Evolutionary conservation across 495 filamentous ascomycete genomes (phyloP), one percentile per base, ranked within the genome.

Genomic region (Tricharina praecox): DNA sequence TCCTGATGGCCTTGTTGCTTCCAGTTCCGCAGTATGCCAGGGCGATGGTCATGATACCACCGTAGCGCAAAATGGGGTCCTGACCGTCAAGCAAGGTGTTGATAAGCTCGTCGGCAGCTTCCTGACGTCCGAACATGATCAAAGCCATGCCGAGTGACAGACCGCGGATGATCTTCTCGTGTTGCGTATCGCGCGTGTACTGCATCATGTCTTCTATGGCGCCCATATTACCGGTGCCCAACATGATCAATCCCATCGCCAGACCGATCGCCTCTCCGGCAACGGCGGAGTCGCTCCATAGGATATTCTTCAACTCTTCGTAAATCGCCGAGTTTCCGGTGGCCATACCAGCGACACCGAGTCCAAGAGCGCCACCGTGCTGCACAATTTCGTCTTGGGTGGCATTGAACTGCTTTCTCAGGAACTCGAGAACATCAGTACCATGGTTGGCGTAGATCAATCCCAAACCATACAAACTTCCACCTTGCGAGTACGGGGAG

Each of bases 401-500:
- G 30, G 77, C 76, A 51, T 76, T 81, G 66, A 99, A 95, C 64
- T 86, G 80, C 15, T 79, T 75, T 23, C 79, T 80, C 36, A 99
- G 80, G 56, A 88, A 85, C 25, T 88, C 81, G 24, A 96, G 68
- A 16, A 93, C 92, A 59, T 85, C 81, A 0, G 85, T 85, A 32
- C 90, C 92, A 56, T 99, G 92, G 63, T 99, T 99, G 49, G 87
- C 84, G 60, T 95, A 94, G 49, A 99, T 99, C 38, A 99, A 69
- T 50, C 92, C 92, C 49, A 95, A 81, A 0, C 88, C 92, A 56
- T 92, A 99, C 9, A 99, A 73, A 19, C 86, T 87, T 48, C 92
- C 92, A 58, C 92, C 92, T 55, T 95, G 86, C 61, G 88, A 94
- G 62, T 88, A 99, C 28, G 85, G 76, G 7, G 90, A 96, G 47